Percentiles rank a stretch among this genome's conserved stretches.
Conservation (phyloP, 2,329 filamentous ascomycete species). For the Pyrenochaeta sp. region DNA sequence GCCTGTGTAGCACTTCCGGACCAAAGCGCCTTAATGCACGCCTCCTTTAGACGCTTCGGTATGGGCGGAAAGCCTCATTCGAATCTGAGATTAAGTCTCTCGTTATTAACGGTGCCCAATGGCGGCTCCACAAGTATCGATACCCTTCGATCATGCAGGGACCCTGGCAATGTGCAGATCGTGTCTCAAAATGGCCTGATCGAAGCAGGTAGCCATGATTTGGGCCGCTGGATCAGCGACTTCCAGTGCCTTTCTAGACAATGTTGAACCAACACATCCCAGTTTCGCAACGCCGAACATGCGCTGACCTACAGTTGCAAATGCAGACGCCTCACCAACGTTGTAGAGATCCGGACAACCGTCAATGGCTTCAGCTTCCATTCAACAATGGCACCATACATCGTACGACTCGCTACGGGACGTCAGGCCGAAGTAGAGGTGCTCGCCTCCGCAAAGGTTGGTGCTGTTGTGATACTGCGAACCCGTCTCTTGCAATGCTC, state of each 20-base stretch:
- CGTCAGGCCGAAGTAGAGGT: background rate
- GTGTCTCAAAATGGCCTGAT: background rate
- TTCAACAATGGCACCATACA: slow-evolving; percentile 4
- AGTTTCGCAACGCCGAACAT: background rate
- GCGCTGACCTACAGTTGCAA: background rate
- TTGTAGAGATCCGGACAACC: slow-evolving; percentile 1
- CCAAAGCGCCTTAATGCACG: background rate
- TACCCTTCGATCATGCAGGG: background rate
- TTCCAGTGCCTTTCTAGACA: background rate
- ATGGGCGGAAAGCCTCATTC: background rate
- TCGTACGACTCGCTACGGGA: slow-evolving; percentile 4
- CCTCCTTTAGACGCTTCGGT: background rate
- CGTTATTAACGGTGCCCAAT: background rate
- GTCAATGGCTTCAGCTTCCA: background rate
- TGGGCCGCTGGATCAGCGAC: background rate
- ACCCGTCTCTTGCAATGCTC: background rate
- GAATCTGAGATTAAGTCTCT: background rate
- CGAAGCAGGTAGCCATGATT: background rate
- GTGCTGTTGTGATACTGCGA: background rate
- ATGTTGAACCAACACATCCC: too few relatives aligned
- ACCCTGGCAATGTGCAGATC: background rate
- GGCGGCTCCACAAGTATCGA: background rate
- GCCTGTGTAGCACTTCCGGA: background rate
- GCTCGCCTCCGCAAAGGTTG: background rate
- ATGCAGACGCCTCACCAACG: background rate